Evolutionary conservation across 305 asterid species (phyloP).

Genomic region (Ilex paraguariensis): DNA sequence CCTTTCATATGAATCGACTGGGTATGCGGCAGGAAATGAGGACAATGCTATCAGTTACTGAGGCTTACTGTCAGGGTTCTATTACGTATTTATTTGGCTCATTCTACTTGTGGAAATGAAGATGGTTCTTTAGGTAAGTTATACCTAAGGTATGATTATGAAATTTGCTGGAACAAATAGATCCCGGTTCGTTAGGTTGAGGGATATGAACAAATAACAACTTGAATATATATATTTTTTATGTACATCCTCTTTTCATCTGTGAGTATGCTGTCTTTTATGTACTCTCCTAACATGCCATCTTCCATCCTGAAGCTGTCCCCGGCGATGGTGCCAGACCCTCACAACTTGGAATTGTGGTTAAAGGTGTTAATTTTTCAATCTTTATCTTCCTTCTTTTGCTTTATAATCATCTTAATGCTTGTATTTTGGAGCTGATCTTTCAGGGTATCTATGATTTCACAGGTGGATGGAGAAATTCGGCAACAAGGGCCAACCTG

Average conservation of each 20-base stretch:
- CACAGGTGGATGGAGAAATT: conserved; percentile 86
- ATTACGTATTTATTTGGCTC: too few species aligned
- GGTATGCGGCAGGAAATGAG: not conserved
- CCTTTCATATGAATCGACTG: too few species aligned
- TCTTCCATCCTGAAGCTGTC: conserved; percentile 41
- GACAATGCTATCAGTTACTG: too few species aligned
- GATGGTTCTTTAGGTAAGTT: not conserved
- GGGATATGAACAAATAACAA: not conserved
- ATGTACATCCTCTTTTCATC: not conserved
- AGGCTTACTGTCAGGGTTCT: too few species aligned
- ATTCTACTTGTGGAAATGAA: not conserved
- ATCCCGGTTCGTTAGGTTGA: not conserved
- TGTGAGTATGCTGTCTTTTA: not conserved
- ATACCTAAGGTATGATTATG: too few species aligned
- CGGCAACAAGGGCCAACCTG: conserved; percentile 85
- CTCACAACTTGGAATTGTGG: conserved; percentile 81
- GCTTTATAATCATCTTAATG: conserved; percentile 10
- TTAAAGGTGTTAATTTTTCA: conserved; percentile 50
- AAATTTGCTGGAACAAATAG: not conserved
- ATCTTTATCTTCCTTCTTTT: conserved; percentile 3
- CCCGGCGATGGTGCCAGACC: conserved; percentile 62
- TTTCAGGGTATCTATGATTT: conserved; percentile 4
- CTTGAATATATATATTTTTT: too few species aligned
- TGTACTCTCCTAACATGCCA: not conserved
- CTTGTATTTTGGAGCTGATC: conserved; percentile 7